These are phyloP conservation scores for Lanmaoa rubissima DNA, from an alignment of 768 basidiomycete species.

Conservation along the genomic window DNA sequence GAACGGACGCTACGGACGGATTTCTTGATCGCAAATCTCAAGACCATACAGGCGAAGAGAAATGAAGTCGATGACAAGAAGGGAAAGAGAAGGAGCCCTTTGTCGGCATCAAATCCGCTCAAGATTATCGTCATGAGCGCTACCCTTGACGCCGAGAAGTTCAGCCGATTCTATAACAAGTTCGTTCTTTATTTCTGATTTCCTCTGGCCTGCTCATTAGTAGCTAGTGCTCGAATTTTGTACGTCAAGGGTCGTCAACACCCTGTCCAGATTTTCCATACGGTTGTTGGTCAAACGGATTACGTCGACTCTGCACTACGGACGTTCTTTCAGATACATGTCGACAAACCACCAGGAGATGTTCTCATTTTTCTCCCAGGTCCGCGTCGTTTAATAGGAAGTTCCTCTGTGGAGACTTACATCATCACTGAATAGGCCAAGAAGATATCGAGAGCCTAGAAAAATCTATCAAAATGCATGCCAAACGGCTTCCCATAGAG, in stretches of 20 bases:
- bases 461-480: constrained; percentile 67
- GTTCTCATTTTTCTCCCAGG: constrained; percentile 93
- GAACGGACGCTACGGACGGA: constrained; percentile 95
- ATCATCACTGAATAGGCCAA: constrained; percentile 56
- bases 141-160: constrained; percentile 93
- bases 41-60: constrained; percentile 69
- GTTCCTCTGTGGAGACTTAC: neutral
- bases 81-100: constrained; percentile 39
- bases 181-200: constrained; percentile 37
- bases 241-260: constrained; percentile 94
- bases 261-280: constrained; percentile 82
- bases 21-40: constrained; percentile 86
- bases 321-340: constrained; percentile 93
- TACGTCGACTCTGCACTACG: constrained; percentile 88
- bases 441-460: constrained; percentile 93
- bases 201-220: constrained; percentile 3
- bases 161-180: constrained; percentile 85
- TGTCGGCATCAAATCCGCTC: constrained; percentile 54
- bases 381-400: constrained; percentile 21
- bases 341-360: constrained; percentile 76
- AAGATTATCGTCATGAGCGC: constrained; percentile 98
- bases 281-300: constrained; percentile 70
- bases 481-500: constrained; percentile 64
- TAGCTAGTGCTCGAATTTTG: constrained; percentile 73
- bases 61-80: constrained; percentile 51